Evolutionary conservation across 106 monocot species (phyloP), one percentile per base, ranked within the genome.

Genomic region (Agapanthus africanus): DNA sequence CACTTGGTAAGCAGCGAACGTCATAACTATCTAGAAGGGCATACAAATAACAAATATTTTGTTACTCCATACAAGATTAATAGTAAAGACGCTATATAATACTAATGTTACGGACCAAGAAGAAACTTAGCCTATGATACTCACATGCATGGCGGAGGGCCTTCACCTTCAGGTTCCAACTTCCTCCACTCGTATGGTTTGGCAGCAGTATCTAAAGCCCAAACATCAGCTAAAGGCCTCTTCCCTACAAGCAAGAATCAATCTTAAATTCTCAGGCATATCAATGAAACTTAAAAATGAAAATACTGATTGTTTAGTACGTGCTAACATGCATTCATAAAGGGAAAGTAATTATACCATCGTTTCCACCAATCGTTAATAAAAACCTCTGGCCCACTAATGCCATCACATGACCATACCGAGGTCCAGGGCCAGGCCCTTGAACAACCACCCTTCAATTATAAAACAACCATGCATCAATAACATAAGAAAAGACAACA

Each of bases 371-470:
- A 69, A 99, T 92, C 34, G 82, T 82, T 71, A 99, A 87, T 61
- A 99, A 76, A 83, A 99, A 99, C 33, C 97, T 82, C 74, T 99
- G 97, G 27, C 97, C 97, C 25, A 99, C 97, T 74, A 99, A 79
- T 78, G 97, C 86, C 97, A 99, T 99, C 76, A 99, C 97, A 81
- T 99, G 97, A 18, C 97, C 97, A 76, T 99, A 99, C 30, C 97
- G 89, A 25, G 92, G 92, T 59, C 97, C 97, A 47, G 97, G 97
- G 42, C 97, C 97, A 66, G 97, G 89, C 73, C 97, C 97, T 79
- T 88, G 92, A 61, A 99, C 97, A 75, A 92, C 91, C 16, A 99
- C 97, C 82, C 97, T 99, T 76, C 42, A 74, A 34, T 39, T 40
- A 25, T 16, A 46, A 41, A 40, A 33, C 18, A 64, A 5, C 8